Evolutionary conservation across 305 asterid species (phyloP).

Genomic region (Solanum hybrid): DNA sequence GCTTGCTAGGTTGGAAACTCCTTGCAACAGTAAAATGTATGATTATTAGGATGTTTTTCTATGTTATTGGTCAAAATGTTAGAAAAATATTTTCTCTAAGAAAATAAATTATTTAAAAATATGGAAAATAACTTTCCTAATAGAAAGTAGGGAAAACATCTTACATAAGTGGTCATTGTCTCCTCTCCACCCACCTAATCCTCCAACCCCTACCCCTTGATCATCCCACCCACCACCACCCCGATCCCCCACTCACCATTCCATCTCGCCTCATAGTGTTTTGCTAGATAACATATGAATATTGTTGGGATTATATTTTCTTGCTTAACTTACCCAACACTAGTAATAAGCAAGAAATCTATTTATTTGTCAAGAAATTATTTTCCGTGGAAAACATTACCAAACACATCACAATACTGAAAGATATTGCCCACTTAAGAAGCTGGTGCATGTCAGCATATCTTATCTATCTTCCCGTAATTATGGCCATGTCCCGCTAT

Average conservation of each 20-base stretch:
- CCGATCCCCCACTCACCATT: background rate
- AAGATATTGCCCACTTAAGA: conserved; percentile 19
- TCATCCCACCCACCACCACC: background rate
- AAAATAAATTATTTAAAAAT: no score
- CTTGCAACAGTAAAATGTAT: background rate
- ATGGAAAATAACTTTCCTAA: no score
- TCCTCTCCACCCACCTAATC: background rate
- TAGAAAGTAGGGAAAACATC: no score
- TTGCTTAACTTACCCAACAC: background rate
- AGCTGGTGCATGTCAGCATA: conserved; percentile 15
- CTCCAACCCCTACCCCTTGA: background rate
- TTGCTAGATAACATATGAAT: background rate
- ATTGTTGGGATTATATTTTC: background rate
- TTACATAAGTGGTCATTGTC: no score
- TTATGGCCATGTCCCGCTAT: background rate
- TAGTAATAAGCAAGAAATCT: no score
- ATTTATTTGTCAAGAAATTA: no score
- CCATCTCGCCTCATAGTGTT: background rate
- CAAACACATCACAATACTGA: background rate
- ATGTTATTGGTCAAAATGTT: background rate
- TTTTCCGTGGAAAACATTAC: background rate
- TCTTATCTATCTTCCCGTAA: conserved; percentile 11
- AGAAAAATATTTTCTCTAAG: background rate
- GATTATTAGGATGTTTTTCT: background rate
- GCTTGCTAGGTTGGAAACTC: background rate